Evolutionary conservation across 257 asterid species (phyloP).

Genomic region (Jaltomata sinuosa): DNA sequence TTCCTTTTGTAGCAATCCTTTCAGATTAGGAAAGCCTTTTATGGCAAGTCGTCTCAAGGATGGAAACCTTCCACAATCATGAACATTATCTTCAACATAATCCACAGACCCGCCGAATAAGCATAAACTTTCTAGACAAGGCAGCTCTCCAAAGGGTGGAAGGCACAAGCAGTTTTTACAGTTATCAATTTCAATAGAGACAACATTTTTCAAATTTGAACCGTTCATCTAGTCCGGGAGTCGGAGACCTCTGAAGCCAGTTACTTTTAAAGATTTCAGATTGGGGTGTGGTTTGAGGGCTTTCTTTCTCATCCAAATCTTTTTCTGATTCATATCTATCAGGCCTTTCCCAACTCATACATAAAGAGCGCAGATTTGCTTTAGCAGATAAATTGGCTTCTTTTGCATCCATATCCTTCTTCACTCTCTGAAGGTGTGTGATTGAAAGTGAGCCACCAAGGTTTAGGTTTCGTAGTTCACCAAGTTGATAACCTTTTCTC

Average conservation of each 20-base stretch:
- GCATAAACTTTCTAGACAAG: neutral
- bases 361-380: neutral
- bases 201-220: slow-evolving; percentile 3
- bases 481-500: slow-evolving; percentile 3
- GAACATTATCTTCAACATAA: slow-evolving; percentile 2
- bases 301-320: slow-evolving; percentile 4
- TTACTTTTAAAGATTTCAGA: neutral
- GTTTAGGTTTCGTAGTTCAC: slow-evolving; percentile 15
- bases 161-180: neutral
- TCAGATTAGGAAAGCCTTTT: slow-evolving; percentile 2
- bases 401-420: slow-evolving; percentile 2
- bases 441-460: slow-evolving; percentile 9
- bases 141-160: slow-evolving; percentile 12
- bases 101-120: neutral
- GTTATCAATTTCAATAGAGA: neutral
- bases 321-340: neutral
- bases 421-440: slow-evolving; percentile 11
- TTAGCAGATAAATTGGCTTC: slow-evolving; percentile 16
- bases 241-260: slow-evolving; percentile 3
- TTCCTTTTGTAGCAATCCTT: slow-evolving; percentile 1
- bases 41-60: neutral
- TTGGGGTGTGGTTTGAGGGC: slow-evolving; percentile 14
- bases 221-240: slow-evolving; percentile 18
- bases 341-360: neutral
- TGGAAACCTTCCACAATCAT: slow-evolving; percentile 1